Base-by-base conservation (phyloP, 306 rosid genomes). In the Glycyrrhiza uralensis region DNA sequence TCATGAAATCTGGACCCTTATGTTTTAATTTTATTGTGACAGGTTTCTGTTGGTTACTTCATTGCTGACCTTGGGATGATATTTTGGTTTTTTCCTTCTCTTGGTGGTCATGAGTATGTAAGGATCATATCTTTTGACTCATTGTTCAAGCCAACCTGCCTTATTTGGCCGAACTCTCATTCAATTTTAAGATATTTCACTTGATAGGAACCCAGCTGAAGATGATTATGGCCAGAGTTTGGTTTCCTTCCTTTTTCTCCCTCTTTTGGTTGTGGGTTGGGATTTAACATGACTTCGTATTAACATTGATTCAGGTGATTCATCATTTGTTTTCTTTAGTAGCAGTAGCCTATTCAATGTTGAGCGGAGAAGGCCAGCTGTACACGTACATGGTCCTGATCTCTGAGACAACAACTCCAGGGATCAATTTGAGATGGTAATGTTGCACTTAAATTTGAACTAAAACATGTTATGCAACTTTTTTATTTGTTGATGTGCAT, bases 71-170 rank as follows among this genome's bases (percentile, higher is more conserved):
- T 94, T 46, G 97, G 78, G 79, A 91, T 91, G 96, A 94, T 94
- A 84, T 56, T 79, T 78, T 91, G 99, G 96, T 85, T 82, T 76
- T 89, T 86, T 69, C 97, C 97, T 75, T 79, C 94, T 73, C 82
- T 94, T 35, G 99, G 99, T 71, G 99, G 99, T 81, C 58, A 85
- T 86, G 99, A 94, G 78, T 94, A 89, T 86, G 99, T 94, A 91
- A 94, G 99, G 83, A 66, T 62, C 69, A 75, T 80, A 41, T 58
- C 83, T 69, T 61, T 55, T 70, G 76, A 55, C 81, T 49, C 36
- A 6, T 58, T 17, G 29, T 59, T 70, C 65, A 74, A 55, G n/a
- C 65, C 39, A 42, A 7, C 58, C 15, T 19, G 20, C 58, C 61
- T 39, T 39, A 29, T 72, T 36, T 38, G 72, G 69, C 58, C 69